These are phyloP conservation scores for Knufia fluminis DNA, from an alignment of 2,329 filamentous ascomycete species.

Conservation along the genomic window DNA sequence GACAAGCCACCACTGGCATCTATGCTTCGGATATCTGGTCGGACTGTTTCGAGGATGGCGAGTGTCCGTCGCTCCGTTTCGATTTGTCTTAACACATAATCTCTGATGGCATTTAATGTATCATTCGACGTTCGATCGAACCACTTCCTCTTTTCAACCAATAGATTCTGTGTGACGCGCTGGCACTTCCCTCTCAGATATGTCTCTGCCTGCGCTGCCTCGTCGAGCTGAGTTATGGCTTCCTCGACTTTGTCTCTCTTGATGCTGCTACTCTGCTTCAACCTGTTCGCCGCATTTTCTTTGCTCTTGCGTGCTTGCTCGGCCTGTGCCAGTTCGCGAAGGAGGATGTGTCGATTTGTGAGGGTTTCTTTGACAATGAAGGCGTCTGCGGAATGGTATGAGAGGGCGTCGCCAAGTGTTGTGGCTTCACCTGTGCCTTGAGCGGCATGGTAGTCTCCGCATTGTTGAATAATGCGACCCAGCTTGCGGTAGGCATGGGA, in stretches of 20 bases:
- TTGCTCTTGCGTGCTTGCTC: conserved; percentile 77
- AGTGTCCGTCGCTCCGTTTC: conserved; percentile 88
- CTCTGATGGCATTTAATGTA: conserved; percentile 70
- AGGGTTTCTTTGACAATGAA: conserved; percentile 98
- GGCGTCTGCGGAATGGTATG: conserved; percentile 89
- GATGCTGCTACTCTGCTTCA: conserved; percentile 79
- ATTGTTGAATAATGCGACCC: conserved; percentile 83
- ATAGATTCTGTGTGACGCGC: conserved; percentile 77
- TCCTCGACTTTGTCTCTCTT: conserved; percentile 95
- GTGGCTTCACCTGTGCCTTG: conserved; percentile 95
- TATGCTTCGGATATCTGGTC: conserved; percentile 86
- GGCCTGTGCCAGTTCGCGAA: conserved; percentile 85
- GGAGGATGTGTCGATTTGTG: conserved; percentile 92
- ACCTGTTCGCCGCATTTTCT: conserved; percentile 73
- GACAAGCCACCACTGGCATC: conserved; percentile 84
- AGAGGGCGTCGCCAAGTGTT: conserved; percentile 83
- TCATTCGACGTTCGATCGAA: conserved; percentile 79
- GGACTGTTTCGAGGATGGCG: conserved; percentile 83
- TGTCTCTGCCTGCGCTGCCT: conserved; percentile 71
- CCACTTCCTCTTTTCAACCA: conserved; percentile 84
- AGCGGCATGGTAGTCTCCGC: conserved; percentile 89
- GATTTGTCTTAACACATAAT: conserved; percentile 90
- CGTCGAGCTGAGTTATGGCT: conserved; percentile 82
- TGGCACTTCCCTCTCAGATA: conserved; percentile 79
- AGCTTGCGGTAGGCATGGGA: conserved; percentile 89